Evolutionary conservation across 805 yeast species (phyloP).

Genomic region (Kazachstania psychrophila): DNA sequence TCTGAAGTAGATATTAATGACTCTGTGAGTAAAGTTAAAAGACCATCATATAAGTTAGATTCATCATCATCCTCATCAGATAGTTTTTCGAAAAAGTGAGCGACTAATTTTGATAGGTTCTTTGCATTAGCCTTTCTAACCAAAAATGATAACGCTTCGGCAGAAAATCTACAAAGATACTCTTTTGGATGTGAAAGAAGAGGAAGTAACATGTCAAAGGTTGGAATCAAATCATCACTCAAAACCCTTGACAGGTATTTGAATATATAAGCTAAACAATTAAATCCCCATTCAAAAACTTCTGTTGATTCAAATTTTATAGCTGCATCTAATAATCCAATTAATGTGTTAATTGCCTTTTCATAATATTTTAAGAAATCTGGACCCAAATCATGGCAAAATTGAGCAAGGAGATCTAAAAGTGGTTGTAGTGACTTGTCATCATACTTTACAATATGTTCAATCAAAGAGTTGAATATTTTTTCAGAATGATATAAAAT

Average conservation of each 20-base stretch:
- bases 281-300: conserved; percentile 74
- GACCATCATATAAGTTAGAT: conserved; percentile 45
- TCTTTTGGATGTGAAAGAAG: conserved; percentile 51
- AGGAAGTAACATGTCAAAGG: conserved; percentile 58
- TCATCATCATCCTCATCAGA: conserved; percentile 20
- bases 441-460: conserved; percentile 48
- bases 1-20: conserved; percentile 64
- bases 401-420: conserved; percentile 70
- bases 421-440: conserved; percentile 68
- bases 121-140: conserved; percentile 55
- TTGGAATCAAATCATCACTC: conserved; percentile 53
- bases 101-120: conserved; percentile 39
- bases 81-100: conserved; percentile 34
- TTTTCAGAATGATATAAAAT: conserved; percentile 58
- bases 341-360: conserved; percentile 42
- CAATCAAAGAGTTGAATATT: conserved; percentile 46
- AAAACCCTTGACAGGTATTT: conserved; percentile 69
- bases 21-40: conserved; percentile 58
- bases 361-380: conserved; percentile 72
- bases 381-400: conserved; percentile 85
- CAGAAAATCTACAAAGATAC: conserved; percentile 70
- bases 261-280: conserved; percentile 77
- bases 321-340: conserved; percentile 36
- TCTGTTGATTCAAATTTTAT: conserved; percentile 44
- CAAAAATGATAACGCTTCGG: conserved; percentile 82